Percentiles rank a stretch among this genome's conserved stretches.
Evolutionary conservation across 176 grass and related monocot genomes (phyloP).

Genomic region (Rhynchospora tenuis): DNA sequence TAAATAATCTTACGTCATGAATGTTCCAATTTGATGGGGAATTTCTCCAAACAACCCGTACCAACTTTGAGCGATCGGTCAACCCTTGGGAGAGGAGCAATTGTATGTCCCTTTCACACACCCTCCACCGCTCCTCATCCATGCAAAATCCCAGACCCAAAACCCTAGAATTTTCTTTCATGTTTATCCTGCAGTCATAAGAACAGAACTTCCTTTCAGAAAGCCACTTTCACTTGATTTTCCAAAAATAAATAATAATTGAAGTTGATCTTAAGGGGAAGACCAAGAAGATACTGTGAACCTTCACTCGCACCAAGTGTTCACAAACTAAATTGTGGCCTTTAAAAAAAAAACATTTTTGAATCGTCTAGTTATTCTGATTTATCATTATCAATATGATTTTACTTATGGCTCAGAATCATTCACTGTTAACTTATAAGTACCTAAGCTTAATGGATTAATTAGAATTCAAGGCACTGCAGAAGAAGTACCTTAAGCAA

Average conservation of each 20-base stretch:
- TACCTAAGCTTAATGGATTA: background rate
- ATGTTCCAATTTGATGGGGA: conserved; percentile 86
- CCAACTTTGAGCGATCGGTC: conserved; percentile 85
- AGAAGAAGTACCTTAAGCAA: conserved; percentile 59
- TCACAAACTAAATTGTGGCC: background rate
- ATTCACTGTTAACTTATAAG: background rate
- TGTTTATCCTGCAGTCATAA: conserved; percentile 58
- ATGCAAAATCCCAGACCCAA: conserved; percentile 44
- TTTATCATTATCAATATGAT: background rate
- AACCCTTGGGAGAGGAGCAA: conserved; percentile 66
- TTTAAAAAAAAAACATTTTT: background rate
- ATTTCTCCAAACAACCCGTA: conserved; percentile 74
- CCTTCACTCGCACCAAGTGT: background rate
- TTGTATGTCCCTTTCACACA: conserved; percentile 61
- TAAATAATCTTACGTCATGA: conserved; percentile 56
- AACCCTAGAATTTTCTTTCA: conserved; percentile 60
- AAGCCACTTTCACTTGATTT: background rate
- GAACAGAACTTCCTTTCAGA: conserved; percentile 10
- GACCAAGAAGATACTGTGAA: background rate
- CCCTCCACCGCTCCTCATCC: conserved; percentile 86
- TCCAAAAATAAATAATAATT: background rate
- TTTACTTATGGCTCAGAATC: too few relatives aligned
- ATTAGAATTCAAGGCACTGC: background rate
- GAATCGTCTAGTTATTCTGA: background rate
- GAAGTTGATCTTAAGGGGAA: background rate